These are phyloP conservation scores for Daldinia concentrica DNA, from an alignment of 495 filamentous ascomycete genomes.

Conservation along the genomic window DNA sequence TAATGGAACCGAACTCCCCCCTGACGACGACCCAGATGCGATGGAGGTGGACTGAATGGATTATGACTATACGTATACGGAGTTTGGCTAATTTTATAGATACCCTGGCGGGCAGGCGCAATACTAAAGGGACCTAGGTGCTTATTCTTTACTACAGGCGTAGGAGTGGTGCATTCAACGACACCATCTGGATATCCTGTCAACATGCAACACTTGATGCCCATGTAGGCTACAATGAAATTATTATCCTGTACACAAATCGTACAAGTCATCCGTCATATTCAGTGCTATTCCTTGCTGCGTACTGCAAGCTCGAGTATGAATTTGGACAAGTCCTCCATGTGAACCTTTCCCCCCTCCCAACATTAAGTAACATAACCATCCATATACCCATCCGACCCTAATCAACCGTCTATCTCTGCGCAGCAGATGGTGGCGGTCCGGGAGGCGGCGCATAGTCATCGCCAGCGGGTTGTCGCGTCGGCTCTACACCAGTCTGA, in stretches of 20 bases:
- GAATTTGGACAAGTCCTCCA: conserved; percentile 2
- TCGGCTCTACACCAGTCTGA: conserved; percentile 53
- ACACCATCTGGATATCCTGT: conserved; percentile 38
- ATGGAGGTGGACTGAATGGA: conserved; percentile 72
- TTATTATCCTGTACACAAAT: conserved; percentile 19
- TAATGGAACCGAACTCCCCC: not conserved
- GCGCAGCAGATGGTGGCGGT: conserved; percentile 52
- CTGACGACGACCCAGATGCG: conserved; percentile 65
- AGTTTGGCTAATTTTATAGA: conserved; percentile 35
- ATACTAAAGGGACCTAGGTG: conserved; percentile 4
- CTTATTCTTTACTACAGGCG: conserved; percentile 2
- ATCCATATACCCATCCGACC: not conserved
- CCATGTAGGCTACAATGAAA: conserved; percentile 27
- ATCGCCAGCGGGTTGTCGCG: conserved; percentile 38
- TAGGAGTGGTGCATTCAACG: not conserved
- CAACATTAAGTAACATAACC: not conserved
- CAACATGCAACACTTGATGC: conserved; percentile 28
- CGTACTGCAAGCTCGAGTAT: conserved; percentile 4
- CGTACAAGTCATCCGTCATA: conserved; percentile 8
- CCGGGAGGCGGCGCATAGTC: conserved; percentile 57
- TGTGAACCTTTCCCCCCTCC: not conserved
- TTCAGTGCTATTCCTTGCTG: conserved; percentile 7
- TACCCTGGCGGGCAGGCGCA: conserved; percentile 37
- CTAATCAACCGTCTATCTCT: conserved; percentile 32
- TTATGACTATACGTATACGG: conserved; percentile 25